Evolutionary conservation across 805 yeast genomes (phyloP).

Genomic region (Kodamaea kaohsiungensis): DNA sequence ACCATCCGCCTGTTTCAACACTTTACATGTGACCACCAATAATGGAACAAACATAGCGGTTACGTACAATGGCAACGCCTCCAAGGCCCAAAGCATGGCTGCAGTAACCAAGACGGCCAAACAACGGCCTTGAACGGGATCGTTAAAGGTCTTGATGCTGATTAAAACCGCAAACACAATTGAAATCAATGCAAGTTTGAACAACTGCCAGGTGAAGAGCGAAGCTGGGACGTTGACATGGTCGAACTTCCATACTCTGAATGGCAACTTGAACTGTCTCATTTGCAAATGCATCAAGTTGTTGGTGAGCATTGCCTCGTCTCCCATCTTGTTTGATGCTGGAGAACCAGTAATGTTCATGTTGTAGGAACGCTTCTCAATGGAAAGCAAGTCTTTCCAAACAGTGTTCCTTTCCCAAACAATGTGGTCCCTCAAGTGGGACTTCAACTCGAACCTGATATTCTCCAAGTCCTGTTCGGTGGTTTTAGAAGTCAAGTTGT

Average conservation of each 20-base stretch:
- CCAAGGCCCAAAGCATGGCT: conserved; percentile 54
- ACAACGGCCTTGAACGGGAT: conserved; percentile 67
- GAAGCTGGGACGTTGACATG: conserved; percentile 44
- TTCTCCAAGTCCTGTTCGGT: conserved; percentile 49
- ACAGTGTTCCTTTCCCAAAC: conserved; percentile 98
- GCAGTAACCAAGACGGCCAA: conserved; percentile 63
- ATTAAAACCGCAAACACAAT: conserved; percentile 54
- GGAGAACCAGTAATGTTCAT: conserved; percentile 23
- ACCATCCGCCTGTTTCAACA: conserved; percentile 47
- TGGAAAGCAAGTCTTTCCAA: conserved; percentile 94
- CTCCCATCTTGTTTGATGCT: conserved; percentile 26
- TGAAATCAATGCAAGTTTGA: conserved; percentile 50
- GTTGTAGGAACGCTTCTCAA: conserved; percentile 39
- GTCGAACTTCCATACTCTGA: conserved; percentile 5
- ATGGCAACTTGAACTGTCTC: conserved; percentile 23
- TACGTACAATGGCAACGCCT: conserved; percentile 51
- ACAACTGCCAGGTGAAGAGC: conserved; percentile 47
- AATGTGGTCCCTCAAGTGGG: conserved; percentile 80
- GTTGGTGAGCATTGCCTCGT: conserved; percentile 10
- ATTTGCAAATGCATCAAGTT: conserved; percentile 22
- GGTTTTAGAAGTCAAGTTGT: conserved; percentile 23
- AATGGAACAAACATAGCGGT: conserved; percentile 52
- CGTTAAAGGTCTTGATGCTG: conserved; percentile 59
- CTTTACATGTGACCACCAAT: conserved; percentile 46
- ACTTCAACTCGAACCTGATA: conserved; percentile 47